Evolutionary conservation across 148 eudicot genomes (phyloP), one percentile per base, ranked within the genome.

Genomic region (Cornus kousa): DNA sequence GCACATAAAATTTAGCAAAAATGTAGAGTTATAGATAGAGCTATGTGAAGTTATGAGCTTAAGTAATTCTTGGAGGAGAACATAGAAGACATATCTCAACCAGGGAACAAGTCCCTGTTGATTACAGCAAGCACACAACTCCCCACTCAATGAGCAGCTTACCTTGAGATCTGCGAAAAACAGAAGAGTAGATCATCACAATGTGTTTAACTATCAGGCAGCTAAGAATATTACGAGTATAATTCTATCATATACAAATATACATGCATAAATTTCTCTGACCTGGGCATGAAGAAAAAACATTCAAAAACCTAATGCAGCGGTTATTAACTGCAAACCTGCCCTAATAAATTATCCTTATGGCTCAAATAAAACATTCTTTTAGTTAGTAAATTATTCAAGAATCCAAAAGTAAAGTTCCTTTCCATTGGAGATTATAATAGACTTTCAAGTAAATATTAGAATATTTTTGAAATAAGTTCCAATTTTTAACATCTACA

Each of bases 91-190:
- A 77, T 71, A 55, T 31, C 53, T 70, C 57, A 68, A 73, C 69
- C 62, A 60, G 43, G 71, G 67, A 77, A 31, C 69, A 81, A 67
- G 64, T 50, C 60, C 76, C 74, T 19, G 71, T 39, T 31, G 35
- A 62, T 37, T 59, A 46, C 14, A 53, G 78, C 72, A 37, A 22
- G 69, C 70, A 72, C 35, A 68, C 43, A 66, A 64, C 43, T 39
- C 57, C 67, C 67, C 35, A 70, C 74, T 71, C 24, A 73, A 75
- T 39, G 70, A 77, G 80, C 78, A 80, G 80, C 86, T 83, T 80
- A 93, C 97, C 97, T 87, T 86, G 91, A 78, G 89, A 88, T 89
- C 97, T 93, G 93, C 90, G 16, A 79, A 78, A 43, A 77, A 72
- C 7, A 80, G 14, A 84, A 20, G 20, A 83, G 5, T 57, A 57